phyloP scores from a whole-genome alignment of 495 filamentous ascomycete species.

The Thermochaetoides thermophila region DNA sequence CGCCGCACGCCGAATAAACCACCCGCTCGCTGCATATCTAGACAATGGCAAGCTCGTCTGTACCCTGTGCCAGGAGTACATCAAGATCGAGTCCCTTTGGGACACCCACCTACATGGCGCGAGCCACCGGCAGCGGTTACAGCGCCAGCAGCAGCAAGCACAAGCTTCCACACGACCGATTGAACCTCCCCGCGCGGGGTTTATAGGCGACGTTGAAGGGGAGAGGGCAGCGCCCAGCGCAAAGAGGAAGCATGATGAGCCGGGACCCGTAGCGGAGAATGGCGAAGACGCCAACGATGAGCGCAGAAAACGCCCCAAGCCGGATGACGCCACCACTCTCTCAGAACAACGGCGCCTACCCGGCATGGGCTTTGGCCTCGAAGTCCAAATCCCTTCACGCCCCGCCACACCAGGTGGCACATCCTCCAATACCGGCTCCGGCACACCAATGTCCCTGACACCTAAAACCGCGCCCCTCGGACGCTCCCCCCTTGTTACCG shows the following conservation, averaged over 20 bases:
- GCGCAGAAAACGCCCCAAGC: slow-evolving; percentile 29
- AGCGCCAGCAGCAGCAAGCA: slow-evolving; percentile 18
- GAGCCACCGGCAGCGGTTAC: slow-evolving; percentile 29
- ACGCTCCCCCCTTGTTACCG: slow-evolving; percentile 25
- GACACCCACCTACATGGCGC: slow-evolving; percentile 37
- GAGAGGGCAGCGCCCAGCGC: too few relatives aligned
- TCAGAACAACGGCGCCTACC: slow-evolving; percentile 24
- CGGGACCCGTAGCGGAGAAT: slow-evolving; percentile 20
- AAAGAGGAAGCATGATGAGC: too few relatives aligned
- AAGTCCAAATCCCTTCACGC: slow-evolving; percentile 41
- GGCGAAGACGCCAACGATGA: slow-evolving; percentile 23
- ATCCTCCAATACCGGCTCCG: slow-evolving; percentile 4
- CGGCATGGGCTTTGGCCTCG: slow-evolving; percentile 30
- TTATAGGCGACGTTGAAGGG: too few relatives aligned
- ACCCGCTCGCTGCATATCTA: slow-evolving; percentile 48
- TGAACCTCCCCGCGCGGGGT: too few relatives aligned
- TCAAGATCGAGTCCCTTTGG: slow-evolving; percentile 50
- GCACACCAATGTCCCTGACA: slow-evolving; percentile 20
- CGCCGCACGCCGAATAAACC: slow-evolving; percentile 55
- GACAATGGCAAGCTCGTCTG: slow-evolving; percentile 45
- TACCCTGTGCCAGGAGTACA: slow-evolving; percentile 38
- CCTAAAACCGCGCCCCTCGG: slow-evolving; percentile 17
- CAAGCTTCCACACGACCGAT: too few relatives aligned
- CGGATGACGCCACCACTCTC: slow-evolving; percentile 22
- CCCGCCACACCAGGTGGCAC: slow-evolving; percentile 34